phyloP scores from a whole-genome alignment of 2,329 filamentous ascomycete species.

The Tolypocladium pustulatum region DNA sequence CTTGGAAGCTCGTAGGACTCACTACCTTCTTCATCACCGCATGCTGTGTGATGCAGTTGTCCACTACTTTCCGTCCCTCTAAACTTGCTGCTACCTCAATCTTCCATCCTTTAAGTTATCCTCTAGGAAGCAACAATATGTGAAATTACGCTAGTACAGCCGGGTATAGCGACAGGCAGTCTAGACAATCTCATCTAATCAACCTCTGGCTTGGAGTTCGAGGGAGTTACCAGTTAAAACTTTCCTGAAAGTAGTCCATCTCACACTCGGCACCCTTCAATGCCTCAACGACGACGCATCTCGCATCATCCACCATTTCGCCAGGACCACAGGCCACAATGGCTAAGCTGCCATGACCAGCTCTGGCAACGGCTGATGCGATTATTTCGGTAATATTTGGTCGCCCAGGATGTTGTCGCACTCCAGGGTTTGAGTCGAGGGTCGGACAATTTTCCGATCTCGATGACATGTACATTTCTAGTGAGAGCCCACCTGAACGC shows the following conservation, averaged over 20 bases:
- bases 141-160: too few relatives aligned
- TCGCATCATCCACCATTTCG: slow-evolving; percentile 32
- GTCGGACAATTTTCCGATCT: slow-evolving; percentile 4
- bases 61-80: too few relatives aligned
- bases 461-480: slow-evolving; percentile 26
- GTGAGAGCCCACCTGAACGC: slow-evolving; percentile 15
- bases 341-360: slow-evolving; percentile 18
- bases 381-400: slow-evolving; percentile 24
- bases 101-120: too few relatives aligned
- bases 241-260: slow-evolving; percentile 8
- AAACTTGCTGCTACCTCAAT: too few relatives aligned
- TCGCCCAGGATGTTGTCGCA: slow-evolving; percentile 14
- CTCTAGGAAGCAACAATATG: too few relatives aligned
- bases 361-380: slow-evolving; percentile 11
- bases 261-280: slow-evolving; percentile 13
- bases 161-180: too few relatives aligned
- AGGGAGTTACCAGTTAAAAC: slow-evolving; percentile 4
- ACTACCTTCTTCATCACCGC: too few relatives aligned
- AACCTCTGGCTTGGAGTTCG: too few relatives aligned
- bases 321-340: slow-evolving; percentile 34
- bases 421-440: slow-evolving; percentile 4
- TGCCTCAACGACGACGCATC: slow-evolving; percentile 22
- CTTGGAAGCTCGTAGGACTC: too few relatives aligned
- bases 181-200: too few relatives aligned
- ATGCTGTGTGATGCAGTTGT: too few relatives aligned